These are phyloP conservation scores for Apiospora phragmitis DNA, from an alignment of 2,329 filamentous ascomycete genomes.

Conservation along the genomic window DNA sequence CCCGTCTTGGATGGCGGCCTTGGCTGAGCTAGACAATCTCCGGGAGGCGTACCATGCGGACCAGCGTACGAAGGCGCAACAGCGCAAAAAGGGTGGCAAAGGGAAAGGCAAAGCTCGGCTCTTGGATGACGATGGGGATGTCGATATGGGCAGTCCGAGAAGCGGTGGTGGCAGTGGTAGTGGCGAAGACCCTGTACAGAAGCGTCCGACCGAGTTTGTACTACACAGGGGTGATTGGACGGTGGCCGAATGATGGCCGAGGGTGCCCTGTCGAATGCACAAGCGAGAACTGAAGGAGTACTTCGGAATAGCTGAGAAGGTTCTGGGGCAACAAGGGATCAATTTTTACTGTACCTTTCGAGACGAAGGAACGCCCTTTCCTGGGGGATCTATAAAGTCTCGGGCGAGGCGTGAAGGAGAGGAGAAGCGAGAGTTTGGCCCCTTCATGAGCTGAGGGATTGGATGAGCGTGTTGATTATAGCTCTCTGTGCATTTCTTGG, in stretches of 20 bases:
- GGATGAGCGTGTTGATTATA: neutral
- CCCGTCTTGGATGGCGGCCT: constrained; percentile 44
- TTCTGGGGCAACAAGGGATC: neutral
- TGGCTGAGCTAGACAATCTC: constrained; percentile 34
- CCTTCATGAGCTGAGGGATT: neutral
- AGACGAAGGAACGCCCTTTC: no score
- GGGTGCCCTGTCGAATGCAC: neutral
- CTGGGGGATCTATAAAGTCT: neutral
- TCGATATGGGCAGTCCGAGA: constrained; percentile 21
- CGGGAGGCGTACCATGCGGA: constrained; percentile 16
- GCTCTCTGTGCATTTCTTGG: neutral
- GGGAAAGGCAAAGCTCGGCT: neutral
- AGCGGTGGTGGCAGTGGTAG: neutral
- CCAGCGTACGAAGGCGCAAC: neutral
- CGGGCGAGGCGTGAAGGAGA: neutral
- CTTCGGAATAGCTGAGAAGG: neutral
- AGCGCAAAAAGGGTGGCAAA: neutral
- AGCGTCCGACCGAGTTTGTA: neutral
- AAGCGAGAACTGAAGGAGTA: neutral
- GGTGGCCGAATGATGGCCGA: neutral
- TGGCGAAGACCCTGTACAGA: no score
- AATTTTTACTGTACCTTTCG: neutral
- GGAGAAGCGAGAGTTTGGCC: neutral
- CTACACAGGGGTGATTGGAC: neutral
- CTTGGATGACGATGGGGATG: neutral